Base-by-base conservation (phyloP, 257 asterid genomes). In the Gentiana dahurica region DNA sequence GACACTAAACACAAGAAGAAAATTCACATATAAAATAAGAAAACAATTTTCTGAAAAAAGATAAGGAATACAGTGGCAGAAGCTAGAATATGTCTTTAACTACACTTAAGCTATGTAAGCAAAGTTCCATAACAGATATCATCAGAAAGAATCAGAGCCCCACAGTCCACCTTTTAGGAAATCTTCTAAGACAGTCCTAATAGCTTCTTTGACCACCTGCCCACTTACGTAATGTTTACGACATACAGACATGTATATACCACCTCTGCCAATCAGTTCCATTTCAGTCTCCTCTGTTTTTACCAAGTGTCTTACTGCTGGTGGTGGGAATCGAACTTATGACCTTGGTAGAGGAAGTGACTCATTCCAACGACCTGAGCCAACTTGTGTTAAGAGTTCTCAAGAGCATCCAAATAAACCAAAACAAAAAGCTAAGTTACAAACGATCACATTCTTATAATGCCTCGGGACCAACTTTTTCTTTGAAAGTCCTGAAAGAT, bases 201-300 rank as follows among this genome's bases (percentile, higher is more conserved):
- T 65, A 63, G 87, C 88, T 65, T 77, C 95, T 78, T 87, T 91
- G 8, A 41, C 46, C 46, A 41, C 46, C 46, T 41, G 46, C 46
- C 46, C 46, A 10, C 46, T 41, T 38, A 80, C 85, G 61, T 86
- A 89, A 74, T 84, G 97, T 64, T 86, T 79, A n/a, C 96, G 83
- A 69, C 96, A 91, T 34, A 87, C 94, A 0, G 98, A 95, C 95
- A 87, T 87, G 56, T 91, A 85, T n/a, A 83, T 89, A 0, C 85
- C 94, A 6, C 94, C 95, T 65, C 95, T 96, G 34, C 76, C 95
- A 67, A 91, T 83, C 34, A 87, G 55, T 67, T 85, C 96, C 0
- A 82, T 83, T 74, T 68, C 66, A 36, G 82, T 83, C 70, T 91
- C 98, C 43, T 69, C 78, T 0, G 96, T 87, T 80, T 91, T 91